Percentiles rank a stretch among this genome's conserved stretches.
phyloP scores from a whole-genome alignment of 805 yeast species.

The Candida ascalaphidarum region DNA sequence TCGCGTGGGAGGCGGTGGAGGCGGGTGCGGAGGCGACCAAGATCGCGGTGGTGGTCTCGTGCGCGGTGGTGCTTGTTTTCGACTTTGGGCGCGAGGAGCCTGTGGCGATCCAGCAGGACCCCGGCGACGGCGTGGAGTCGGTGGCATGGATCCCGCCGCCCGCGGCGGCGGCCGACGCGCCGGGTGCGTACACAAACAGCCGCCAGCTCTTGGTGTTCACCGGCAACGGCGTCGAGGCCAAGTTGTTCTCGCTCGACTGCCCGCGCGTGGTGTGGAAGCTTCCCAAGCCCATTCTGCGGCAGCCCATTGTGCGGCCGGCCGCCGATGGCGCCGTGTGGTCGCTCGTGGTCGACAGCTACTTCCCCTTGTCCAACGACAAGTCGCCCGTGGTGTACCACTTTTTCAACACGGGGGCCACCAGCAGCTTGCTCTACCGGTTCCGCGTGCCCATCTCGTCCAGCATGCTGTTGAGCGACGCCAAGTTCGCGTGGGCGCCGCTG shows the following conservation, averaged over 20 bases:
- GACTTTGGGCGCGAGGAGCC: slow-evolving; percentile 17
- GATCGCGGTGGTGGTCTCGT: slow-evolving; percentile 16
- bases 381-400: slow-evolving; percentile 14
- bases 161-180: slow-evolving; percentile 1
- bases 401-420: slow-evolving; percentile 22
- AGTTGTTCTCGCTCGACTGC: slow-evolving; percentile 29
- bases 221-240: slow-evolving; percentile 14
- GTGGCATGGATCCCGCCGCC: slow-evolving; percentile 27
- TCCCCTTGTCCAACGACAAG: slow-evolving; percentile 9
- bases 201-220: slow-evolving; percentile 26
- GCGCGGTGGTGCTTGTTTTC: slow-evolving; percentile 13
- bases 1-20: slow-evolving; percentile 16
- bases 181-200: slow-evolving; percentile 23
- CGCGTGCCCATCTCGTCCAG: slow-evolving; percentile 10
- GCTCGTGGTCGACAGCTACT: slow-evolving; percentile 13
- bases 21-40: slow-evolving; percentile 12
- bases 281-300: slow-evolving; percentile 19
- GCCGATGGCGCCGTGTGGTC: slow-evolving; percentile 19
- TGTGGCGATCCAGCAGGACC: slow-evolving; percentile 20
- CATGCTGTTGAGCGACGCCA: slow-evolving; percentile 2
- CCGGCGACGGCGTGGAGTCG: slow-evolving; percentile 18
- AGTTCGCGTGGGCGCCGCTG: slow-evolving; percentile 20
- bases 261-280: slow-evolving; percentile 21
- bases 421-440: slow-evolving; percentile 15
- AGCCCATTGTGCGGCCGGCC: slow-evolving; percentile 11